Percentiles rank a stretch among this genome's conserved stretches.
These are phyloP conservation scores for Filosporella fistucella DNA, from an alignment of 495 filamentous ascomycete genomes.

Conservation along the genomic window DNA sequence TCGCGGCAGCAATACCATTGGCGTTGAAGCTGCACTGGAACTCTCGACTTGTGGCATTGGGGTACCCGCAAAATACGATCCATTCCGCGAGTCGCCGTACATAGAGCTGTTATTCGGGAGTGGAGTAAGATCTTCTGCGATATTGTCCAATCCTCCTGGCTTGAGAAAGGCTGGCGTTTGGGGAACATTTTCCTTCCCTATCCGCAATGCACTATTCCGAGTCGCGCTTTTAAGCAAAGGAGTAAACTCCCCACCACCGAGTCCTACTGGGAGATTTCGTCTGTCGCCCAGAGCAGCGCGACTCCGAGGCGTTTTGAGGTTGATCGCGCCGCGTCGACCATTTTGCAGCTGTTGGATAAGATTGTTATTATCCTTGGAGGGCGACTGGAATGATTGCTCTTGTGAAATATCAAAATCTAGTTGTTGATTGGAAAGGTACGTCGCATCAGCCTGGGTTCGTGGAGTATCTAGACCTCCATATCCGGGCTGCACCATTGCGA, in stretches of 20 bases:
- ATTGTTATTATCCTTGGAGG: slow-evolving; percentile 70
- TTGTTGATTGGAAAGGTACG: slow-evolving; percentile 61
- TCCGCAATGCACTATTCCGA: slow-evolving; percentile 66
- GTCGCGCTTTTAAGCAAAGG: slow-evolving; percentile 88
- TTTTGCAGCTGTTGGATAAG: slow-evolving; percentile 63
- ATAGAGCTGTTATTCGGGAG: slow-evolving; percentile 58
- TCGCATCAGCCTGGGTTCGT: slow-evolving; percentile 77
- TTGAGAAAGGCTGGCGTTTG: slow-evolving; percentile 69
- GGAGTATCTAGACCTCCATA: slow-evolving; percentile 69
- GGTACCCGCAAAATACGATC: slow-evolving; percentile 44
- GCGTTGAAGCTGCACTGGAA: slow-evolving; percentile 78
- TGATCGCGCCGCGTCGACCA: slow-evolving; percentile 49
- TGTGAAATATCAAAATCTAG: slow-evolving; percentile 71
- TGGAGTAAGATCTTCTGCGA: slow-evolving; percentile 61
- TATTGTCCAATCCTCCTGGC: slow-evolving; percentile 53
- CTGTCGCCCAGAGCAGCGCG: slow-evolving; percentile 62
- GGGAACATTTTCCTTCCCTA: slow-evolving; percentile 48
- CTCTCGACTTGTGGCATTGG: slow-evolving; percentile 67
- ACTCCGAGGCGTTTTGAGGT: slow-evolving; percentile 65
- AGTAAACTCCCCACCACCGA: slow-evolving; percentile 79
- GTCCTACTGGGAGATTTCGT: slow-evolving; percentile 56
- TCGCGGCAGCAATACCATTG: slow-evolving; percentile 61
- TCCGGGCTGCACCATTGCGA: slow-evolving; percentile 40
- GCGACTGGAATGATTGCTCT: slow-evolving; percentile 81
- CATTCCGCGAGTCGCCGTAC: slow-evolving; percentile 55